Conservation (phyloP, 2,329 filamentous ascomycete genomes). For the Huntiella omanensis region DNA sequence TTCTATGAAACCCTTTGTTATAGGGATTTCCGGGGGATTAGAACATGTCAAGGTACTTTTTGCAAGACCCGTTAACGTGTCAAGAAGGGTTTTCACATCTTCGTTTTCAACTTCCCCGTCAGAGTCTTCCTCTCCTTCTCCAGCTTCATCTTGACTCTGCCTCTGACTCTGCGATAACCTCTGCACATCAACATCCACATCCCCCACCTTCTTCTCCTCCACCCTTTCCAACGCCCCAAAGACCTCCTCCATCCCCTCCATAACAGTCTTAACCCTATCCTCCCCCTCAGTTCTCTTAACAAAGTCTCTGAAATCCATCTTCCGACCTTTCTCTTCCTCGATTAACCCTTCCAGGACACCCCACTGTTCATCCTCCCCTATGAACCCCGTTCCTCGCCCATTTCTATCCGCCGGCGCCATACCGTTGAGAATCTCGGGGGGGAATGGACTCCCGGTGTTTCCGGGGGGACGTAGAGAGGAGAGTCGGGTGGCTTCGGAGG, state of each 20-base stretch:
- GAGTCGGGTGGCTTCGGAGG: constrained; percentile 65
- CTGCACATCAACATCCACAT: constrained; percentile 45
- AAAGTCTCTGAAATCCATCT: constrained; percentile 24
- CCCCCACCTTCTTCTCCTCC: background rate
- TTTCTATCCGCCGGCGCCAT: constrained; percentile 59
- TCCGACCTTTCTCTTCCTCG: constrained; percentile 32
- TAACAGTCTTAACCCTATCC: constrained; percentile 48
- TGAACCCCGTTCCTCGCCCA: constrained; percentile 48
- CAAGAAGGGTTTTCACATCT: background rate
- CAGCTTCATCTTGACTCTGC: background rate
- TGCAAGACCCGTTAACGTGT: constrained; percentile 20
- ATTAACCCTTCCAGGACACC: constrained; percentile 45
- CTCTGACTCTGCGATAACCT: constrained; percentile 21
- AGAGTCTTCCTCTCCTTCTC: background rate
- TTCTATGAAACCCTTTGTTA: constrained; percentile 22
- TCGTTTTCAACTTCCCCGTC: background rate
- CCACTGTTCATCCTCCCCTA: constrained; percentile 73
- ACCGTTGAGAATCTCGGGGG: constrained; percentile 60
- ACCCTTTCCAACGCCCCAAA: constrained; percentile 25
- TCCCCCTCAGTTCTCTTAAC: constrained; percentile 34
- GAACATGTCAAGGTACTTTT: constrained; percentile 24
- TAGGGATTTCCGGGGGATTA: constrained; percentile 19
- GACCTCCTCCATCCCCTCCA: constrained; percentile 63
- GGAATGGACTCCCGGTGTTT: constrained; percentile 28
- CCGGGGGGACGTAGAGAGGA: constrained; percentile 22